Evolutionary conservation across 768 basidiomycete species (phyloP).

Genomic region (Termitomyces sp.): DNA sequence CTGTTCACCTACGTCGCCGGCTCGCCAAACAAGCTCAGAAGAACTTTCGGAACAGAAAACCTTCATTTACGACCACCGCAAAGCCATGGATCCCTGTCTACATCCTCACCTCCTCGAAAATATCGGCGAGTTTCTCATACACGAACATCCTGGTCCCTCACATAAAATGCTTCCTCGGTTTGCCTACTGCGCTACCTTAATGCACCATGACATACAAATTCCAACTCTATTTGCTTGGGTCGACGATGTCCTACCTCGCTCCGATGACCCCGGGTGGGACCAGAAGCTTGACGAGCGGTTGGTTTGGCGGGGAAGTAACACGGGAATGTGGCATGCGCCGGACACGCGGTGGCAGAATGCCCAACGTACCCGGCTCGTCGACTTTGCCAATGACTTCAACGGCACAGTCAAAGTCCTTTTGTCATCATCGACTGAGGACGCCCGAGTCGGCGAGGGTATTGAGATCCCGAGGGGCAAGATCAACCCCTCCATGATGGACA

Average conservation of each 20-base stretch:
- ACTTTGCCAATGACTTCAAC: conserved; percentile 30
- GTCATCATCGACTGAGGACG: conserved; percentile 16
- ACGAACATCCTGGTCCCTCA: conserved; percentile 29
- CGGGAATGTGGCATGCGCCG: conserved; percentile 46
- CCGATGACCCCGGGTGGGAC: conserved; percentile 57
- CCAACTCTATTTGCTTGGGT: conserved; percentile 38
- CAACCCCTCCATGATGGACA: conserved; percentile 49
- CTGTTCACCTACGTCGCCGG: conserved; percentile 25
- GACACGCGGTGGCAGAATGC: conserved; percentile 36
- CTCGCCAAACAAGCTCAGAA: conserved; percentile 18
- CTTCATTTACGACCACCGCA: conserved; percentile 39
- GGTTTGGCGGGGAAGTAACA: conserved; percentile 65
- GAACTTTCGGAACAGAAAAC: conserved; percentile 18
- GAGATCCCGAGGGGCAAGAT: conserved; percentile 26
- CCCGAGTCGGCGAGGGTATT: conserved; percentile 30
- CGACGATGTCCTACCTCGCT: conserved; percentile 26
- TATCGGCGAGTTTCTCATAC: conserved; percentile 41
- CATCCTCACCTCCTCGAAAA: conserved; percentile 31
- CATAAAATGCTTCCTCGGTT: conserved; percentile 38
- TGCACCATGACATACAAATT: conserved; percentile 48
- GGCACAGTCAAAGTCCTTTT: conserved; percentile 31
- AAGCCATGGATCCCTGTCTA: conserved; percentile 38
- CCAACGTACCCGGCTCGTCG: conserved; percentile 43
- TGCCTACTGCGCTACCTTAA: conserved; percentile 36
- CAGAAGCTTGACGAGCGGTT: conserved; percentile 50